Conservation (phyloP, 1,139 yeast species). For the Suhomyces kunorum region DNA sequence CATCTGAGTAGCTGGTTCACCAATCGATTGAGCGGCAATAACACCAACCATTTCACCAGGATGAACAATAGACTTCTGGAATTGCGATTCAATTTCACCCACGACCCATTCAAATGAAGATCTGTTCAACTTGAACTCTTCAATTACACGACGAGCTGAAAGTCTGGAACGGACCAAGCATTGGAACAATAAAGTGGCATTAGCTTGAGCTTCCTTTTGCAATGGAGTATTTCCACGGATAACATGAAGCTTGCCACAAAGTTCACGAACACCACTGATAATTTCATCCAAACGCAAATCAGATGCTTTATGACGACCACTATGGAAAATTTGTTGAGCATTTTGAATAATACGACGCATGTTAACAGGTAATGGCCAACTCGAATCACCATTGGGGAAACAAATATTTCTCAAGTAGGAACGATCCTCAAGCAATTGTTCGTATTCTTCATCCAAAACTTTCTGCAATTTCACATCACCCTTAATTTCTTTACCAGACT, state of each 20-base stretch:
- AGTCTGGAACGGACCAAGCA: conserved; percentile 89
- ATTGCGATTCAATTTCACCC: conserved; percentile 92
- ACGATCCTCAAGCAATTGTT: conserved; percentile 77
- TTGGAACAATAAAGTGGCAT: conserved; percentile 89
- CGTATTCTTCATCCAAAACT: conserved; percentile 79
- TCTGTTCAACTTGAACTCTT: conserved; percentile 82
- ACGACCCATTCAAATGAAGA: conserved; percentile 94
- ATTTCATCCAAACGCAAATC: conserved; percentile 85
- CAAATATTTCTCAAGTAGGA: conserved; percentile 72
- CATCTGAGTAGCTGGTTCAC: conserved; percentile 99
- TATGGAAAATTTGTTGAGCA: conserved; percentile 95
- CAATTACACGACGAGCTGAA: conserved; percentile 86
- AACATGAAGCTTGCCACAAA: conserved; percentile 69
- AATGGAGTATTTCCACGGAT: conserved; percentile 80
- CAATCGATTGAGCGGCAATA: conserved; percentile 98
- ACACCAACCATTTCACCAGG: conserved; percentile 99
- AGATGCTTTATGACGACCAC: conserved; percentile 86
- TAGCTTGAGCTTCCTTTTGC: conserved; percentile 82
- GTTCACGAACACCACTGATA: conserved; percentile 67
- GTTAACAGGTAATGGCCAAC: conserved; percentile 98
- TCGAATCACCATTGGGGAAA: conserved; percentile 90
- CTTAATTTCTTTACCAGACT: conserved; percentile 85
- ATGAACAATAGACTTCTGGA: conserved; percentile 88
- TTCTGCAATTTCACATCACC: conserved; percentile 88
- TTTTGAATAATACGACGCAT: conserved; percentile 95